Evolutionary conservation across 345 rosid species (phyloP).

Genomic region (Gynandropsis gynandra): DNA sequence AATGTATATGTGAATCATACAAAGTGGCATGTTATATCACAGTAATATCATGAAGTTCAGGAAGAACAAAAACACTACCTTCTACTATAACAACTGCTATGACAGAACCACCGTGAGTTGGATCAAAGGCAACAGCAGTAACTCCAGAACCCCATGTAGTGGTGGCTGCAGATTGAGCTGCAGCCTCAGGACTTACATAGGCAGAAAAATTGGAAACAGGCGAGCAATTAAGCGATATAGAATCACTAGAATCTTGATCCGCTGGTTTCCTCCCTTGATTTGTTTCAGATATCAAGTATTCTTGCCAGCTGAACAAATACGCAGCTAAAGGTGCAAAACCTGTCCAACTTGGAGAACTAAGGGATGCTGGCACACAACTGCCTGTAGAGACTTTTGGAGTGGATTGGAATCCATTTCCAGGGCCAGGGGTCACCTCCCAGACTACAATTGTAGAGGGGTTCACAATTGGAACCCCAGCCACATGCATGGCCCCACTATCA

Average conservation of each 20-base stretch:
- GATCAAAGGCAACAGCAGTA: slow-evolving; percentile 99
- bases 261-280: slow-evolving; percentile 63
- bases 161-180: slow-evolving; percentile 93
- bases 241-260: slow-evolving; percentile 60
- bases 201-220: slow-evolving; percentile 99
- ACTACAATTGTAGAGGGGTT: slow-evolving; percentile 98
- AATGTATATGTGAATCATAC: slow-evolving; percentile 2
- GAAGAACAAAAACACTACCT: slow-evolving; percentile 42
- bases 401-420: slow-evolving; percentile 85
- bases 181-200: slow-evolving; percentile 98
- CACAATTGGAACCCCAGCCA: slow-evolving; percentile 98
- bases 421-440: slow-evolving; percentile 99
- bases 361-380: slow-evolving; percentile 75
- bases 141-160: slow-evolving; percentile 99
- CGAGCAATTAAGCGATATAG: slow-evolving; percentile 77
- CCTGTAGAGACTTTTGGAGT: slow-evolving; percentile 52
- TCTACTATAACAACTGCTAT: slow-evolving; percentile 97
- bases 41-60: slow-evolving; percentile 21
- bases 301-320: slow-evolving; percentile 95
- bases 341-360: slow-evolving; percentile 85
- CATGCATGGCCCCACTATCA: slow-evolving; percentile 95
- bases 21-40: slow-evolving; percentile 5
- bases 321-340: slow-evolving; percentile 98
- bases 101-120: slow-evolving; percentile 96
- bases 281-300: slow-evolving; percentile 68